Conservation (phyloP, 805 yeast species). For the Metschnikowia picachoensis region DNA sequence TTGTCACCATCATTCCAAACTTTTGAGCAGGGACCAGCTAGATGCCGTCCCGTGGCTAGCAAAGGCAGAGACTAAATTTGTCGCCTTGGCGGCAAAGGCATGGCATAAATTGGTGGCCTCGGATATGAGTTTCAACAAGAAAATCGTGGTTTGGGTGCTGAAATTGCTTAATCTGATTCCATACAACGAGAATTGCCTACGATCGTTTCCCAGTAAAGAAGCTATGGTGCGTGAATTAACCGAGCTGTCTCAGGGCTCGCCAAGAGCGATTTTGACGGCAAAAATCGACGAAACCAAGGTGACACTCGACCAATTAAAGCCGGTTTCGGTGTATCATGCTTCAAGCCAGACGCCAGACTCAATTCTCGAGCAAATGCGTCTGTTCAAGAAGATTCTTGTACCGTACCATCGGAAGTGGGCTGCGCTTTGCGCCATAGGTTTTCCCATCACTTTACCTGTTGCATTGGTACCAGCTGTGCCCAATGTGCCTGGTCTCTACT, state of each 20-base stretch:
- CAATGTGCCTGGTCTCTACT: constrained; percentile 86
- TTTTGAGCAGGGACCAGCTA: constrained; percentile 24
- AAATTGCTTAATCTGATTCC: constrained; percentile 59
- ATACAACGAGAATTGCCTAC: constrained; percentile 74
- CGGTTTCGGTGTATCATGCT: constrained; percentile 41
- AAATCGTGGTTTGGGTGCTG: constrained; percentile 52
- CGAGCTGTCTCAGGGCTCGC: constrained; percentile 15
- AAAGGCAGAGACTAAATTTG: constrained; percentile 44
- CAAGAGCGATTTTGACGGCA: constrained; percentile 14
- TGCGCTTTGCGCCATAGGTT: constrained; percentile 47
- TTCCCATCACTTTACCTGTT: constrained; percentile 79
- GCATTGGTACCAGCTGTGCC: constrained; percentile 84
- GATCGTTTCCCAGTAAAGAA: constrained; percentile 68
- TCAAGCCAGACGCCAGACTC: constrained; percentile 28
- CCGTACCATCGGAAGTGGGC: constrained; percentile 55
- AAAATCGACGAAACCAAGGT: constrained; percentile 17
- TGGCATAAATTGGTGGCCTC: constrained; percentile 66
- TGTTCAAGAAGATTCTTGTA: constrained; percentile 42
- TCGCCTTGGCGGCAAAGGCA: constrained; percentile 46
- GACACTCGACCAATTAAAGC: constrained; percentile 29
- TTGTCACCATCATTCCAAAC: constrained; percentile 52
- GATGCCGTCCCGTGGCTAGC: constrained; percentile 32
- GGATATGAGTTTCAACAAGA: constrained; percentile 50
- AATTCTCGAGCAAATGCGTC: constrained; percentile 37
- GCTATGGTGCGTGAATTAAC: constrained; percentile 51